Evolutionary conservation across 2,329 filamentous ascomycete species (phyloP).

Genomic region (Beauveria sp.): DNA sequence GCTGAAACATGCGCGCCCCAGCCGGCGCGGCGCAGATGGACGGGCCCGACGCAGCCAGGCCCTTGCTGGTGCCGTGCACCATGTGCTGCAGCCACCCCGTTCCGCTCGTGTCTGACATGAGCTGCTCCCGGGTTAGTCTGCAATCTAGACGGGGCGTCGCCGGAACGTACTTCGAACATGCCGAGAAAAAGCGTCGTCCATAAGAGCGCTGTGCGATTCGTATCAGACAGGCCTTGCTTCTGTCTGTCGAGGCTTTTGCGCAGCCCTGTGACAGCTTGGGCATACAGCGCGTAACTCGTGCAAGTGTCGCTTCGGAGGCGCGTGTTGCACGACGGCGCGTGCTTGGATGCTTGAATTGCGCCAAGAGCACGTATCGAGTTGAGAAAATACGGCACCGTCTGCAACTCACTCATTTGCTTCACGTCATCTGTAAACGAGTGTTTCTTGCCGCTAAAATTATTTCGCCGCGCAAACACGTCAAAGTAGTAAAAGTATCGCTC

Average conservation of each 20-base stretch:
- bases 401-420: constrained; percentile 15
- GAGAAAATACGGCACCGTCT: constrained; percentile 15
- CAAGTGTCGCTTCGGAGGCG: neutral
- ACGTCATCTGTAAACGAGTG: constrained; percentile 16
- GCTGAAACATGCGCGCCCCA: constrained; percentile 22
- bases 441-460: constrained; percentile 19
- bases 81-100: constrained; percentile 28
- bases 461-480: constrained; percentile 20
- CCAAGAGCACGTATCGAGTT: constrained; percentile 25
- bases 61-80: constrained; percentile 26
- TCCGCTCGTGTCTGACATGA: constrained; percentile 25
- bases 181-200: constrained; percentile 29
- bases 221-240: constrained; percentile 14
- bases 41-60: constrained; percentile 23
- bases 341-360: constrained; percentile 22
- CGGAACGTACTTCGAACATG: constrained; percentile 24
- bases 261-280: constrained; percentile 19
- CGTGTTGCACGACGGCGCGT: constrained; percentile 2
- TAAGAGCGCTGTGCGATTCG: constrained; percentile 11
- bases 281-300: constrained; percentile 20
- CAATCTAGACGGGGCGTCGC: neutral
- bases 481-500: constrained; percentile 22
- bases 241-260: constrained; percentile 11
- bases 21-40: constrained; percentile 16
- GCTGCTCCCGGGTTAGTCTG: constrained; percentile 14